Evolutionary conservation across 176 grass and related monocot genomes (phyloP), one percentile per base, ranked within the genome.

Genomic region (Puya raimondii): DNA sequence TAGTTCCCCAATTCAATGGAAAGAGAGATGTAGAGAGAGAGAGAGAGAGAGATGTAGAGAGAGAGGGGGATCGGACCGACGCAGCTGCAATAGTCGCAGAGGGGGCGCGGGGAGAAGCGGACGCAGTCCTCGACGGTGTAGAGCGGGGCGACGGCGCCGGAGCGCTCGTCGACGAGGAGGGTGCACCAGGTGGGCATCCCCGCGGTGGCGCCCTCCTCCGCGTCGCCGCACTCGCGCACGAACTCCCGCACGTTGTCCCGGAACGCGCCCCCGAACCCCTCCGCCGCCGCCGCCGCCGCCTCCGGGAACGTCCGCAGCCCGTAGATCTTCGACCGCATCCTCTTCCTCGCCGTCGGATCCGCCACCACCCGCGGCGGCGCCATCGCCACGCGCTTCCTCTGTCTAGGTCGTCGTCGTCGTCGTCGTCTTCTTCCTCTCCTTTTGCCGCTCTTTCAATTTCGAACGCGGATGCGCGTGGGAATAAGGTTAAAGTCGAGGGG

Each of bases 51-150:
- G 63, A n/a, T n/a, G n/a, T n/a, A 27, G 17, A 3, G 63, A 10
- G 47, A 69, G 67, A 50, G 0, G 0, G 47, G 17, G 42, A 17
- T 23, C 85, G 80, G 66, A 91, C 89, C 89, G 23, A 79, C 70
- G 72, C 85, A 85, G 65, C 89, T 85, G 79, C 89, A 91, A 50
- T 78, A 52, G 70, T 63, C 69, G 82, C 89, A 91, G 73, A 91
- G 78, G 69, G 89, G 85, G 9, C 50, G 56, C 18, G 76, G 50
- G 0, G 82, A 91, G 15, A 70, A 63, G 10, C 73, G 49, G 23
- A 69, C 79, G 76, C 72, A 68, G 73, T 88, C 85, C 76, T 88
- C 89, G 76, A 91, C 85, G 76, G 79, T 83, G 66, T 85, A 63
- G 79, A 91, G 75, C 69, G 82, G 89, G 18, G 82, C 63, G 11